A percentile compares a stretch with the other conserved stretches of the same genome.
Conservation (phyloP, 768 basidiomycete genomes). For the Phlebiopsis flavidoalba region DNA sequence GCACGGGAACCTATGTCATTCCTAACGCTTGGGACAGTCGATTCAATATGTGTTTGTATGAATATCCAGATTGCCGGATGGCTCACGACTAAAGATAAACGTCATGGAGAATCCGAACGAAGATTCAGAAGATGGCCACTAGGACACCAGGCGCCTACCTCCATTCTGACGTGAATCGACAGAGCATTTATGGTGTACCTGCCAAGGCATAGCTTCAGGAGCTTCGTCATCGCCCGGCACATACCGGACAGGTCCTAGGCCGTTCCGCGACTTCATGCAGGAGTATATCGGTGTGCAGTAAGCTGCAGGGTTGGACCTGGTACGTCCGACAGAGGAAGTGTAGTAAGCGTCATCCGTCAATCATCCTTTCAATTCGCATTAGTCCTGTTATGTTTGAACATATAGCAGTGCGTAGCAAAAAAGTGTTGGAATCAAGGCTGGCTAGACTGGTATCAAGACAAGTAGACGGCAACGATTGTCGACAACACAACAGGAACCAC, state of each 20-base stretch:
- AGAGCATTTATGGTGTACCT: neutral
- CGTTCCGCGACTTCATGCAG: neutral
- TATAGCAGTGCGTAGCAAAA: neutral
- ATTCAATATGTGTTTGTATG: too few relatives aligned
- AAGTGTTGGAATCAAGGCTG: neutral
- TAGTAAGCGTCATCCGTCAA: neutral
- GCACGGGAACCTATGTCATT: too few relatives aligned
- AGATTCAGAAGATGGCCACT: neutral
- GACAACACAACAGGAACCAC: neutral
- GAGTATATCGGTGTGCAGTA: neutral
- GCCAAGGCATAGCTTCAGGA: neutral
- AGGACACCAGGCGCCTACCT: neutral
- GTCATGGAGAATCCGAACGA: neutral
- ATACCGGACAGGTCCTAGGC: neutral
- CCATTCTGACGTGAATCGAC: neutral
- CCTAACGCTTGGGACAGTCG: too few relatives aligned
- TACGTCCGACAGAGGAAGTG: neutral
- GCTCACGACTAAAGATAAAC: neutral
- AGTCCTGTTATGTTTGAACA: neutral
- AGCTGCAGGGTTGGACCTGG: neutral
- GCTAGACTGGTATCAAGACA: neutral
- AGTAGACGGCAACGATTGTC: neutral
- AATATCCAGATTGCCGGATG: constrained; percentile 6
- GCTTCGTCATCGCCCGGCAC: too few relatives aligned
- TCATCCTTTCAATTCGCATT: too few relatives aligned